These are phyloP conservation scores for Mycena alexandri DNA, from an alignment of 768 basidiomycete genomes.

Conservation along the genomic window DNA sequence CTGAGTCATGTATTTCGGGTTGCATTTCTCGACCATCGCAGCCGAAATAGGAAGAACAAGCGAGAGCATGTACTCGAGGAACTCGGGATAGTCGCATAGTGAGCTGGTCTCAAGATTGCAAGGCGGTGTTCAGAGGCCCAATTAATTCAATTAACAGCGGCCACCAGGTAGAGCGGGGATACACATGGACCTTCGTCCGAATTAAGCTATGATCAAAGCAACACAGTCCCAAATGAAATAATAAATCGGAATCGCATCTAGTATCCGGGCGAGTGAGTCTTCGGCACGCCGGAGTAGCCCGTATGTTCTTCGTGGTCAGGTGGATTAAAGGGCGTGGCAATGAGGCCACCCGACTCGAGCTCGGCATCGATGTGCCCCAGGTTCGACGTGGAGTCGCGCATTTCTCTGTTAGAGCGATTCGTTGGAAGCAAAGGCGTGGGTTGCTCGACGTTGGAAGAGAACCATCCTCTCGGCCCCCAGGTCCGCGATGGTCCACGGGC, in stretches of 20 bases:
- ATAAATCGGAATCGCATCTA: constrained; percentile 3
- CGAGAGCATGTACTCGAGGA: no score
- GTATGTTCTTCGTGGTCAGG: constrained; percentile 18
- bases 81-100: no score
- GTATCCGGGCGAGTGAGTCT: constrained; percentile 19
- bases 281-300: constrained; percentile 25
- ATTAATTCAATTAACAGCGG: no score
- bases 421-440: constrained; percentile 34
- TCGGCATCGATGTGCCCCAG: constrained; percentile 35
- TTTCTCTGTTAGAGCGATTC: constrained; percentile 18
- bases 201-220: constrained; percentile 5
- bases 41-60: no score
- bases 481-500: constrained; percentile 14
- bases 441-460: constrained; percentile 18
- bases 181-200: background rate
- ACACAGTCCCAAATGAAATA: constrained; percentile 24
- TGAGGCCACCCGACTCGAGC: constrained; percentile 31
- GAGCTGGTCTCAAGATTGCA: no score
- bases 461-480: constrained; percentile 17
- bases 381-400: constrained; percentile 28
- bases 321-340: constrained; percentile 29
- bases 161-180: background rate
- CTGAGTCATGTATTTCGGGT: no score
- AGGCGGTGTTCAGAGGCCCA: no score
- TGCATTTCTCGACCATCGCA: no score